Percentiles rank a stretch among this genome's conserved stretches.
Conservation (phyloP, 2,329 filamentous ascomycete species). For the Epichloe glyceriae region DNA sequence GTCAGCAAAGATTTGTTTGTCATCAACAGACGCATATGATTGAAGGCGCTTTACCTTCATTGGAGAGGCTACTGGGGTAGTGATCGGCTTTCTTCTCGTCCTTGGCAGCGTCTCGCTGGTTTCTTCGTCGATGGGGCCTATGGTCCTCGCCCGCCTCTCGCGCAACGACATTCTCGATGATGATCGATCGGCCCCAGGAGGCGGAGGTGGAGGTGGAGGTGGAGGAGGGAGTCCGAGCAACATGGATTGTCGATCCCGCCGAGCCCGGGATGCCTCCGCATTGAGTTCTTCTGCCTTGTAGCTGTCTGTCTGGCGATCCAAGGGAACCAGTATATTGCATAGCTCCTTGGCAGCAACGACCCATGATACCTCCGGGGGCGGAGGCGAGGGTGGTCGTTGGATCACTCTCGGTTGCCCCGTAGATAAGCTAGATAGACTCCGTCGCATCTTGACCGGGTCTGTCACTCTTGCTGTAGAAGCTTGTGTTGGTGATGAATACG, state of each 20-base stretch:
- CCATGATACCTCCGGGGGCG: slow-evolving; percentile 77
- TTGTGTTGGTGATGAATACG: slow-evolving; percentile 78
- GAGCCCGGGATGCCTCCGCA: slow-evolving; percentile 47
- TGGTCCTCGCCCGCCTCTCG: slow-evolving; percentile 49
- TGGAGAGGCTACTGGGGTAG: slow-evolving; percentile 24
- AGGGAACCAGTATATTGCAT: slow-evolving; percentile 69
- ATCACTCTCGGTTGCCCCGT: slow-evolving; percentile 11
- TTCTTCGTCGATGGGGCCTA: slow-evolving; percentile 39
- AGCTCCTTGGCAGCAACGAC: slow-evolving; percentile 71
- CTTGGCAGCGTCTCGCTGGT: slow-evolving; percentile 16
- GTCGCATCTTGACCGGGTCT: slow-evolving; percentile 50
- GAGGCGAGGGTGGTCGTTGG: slow-evolving; percentile 43
- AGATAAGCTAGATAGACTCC: slow-evolving; percentile 44
- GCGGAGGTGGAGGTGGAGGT: background rate
- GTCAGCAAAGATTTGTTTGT: background rate
- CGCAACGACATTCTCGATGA: slow-evolving; percentile 59
- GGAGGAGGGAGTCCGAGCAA: slow-evolving; percentile 20
- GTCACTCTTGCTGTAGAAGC: slow-evolving; percentile 74
- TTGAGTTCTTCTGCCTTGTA: slow-evolving; percentile 68
- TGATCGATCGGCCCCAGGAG: slow-evolving; percentile 25
- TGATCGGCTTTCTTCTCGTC: slow-evolving; percentile 49
- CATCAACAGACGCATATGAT: background rate
- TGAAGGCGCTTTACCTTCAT: slow-evolving; percentile 15
- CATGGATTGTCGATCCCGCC: slow-evolving; percentile 51
- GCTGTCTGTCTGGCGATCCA: slow-evolving; percentile 60